Evolutionary conservation across 2,329 filamentous ascomycete species (phyloP).

Genomic region (Pseudocercospora vitis): DNA sequence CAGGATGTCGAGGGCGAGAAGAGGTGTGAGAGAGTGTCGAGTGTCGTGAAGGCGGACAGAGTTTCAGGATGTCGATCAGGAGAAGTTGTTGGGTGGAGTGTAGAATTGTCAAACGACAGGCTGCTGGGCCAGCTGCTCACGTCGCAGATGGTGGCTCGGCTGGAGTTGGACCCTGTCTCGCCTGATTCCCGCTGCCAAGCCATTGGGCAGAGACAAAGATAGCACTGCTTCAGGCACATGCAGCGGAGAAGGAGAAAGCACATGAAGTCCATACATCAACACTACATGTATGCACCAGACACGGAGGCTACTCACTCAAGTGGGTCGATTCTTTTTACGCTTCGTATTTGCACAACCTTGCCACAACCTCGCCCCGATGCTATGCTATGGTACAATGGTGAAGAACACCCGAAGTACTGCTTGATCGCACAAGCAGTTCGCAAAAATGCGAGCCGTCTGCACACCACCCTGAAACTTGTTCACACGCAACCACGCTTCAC

Average conservation of each 20-base stretch:
- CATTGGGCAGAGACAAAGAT: not conserved
- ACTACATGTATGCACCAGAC: not conserved
- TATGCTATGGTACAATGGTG: conserved; percentile 3
- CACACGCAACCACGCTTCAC: not conserved
- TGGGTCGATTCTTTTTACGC: not conserved
- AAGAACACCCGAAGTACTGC: not conserved
- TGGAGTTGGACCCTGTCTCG: conserved; percentile 12
- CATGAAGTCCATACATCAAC: too few relatives aligned
- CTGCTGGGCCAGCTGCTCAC: too few relatives aligned
- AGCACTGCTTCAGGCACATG: not conserved
- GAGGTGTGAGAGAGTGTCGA: not conserved
- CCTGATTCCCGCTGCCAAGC: conserved; percentile 1
- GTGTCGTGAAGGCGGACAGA: not conserved
- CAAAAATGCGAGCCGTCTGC: not conserved
- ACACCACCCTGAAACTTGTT: not conserved
- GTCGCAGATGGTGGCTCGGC: conserved; percentile 6
- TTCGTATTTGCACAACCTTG: conserved; percentile 1
- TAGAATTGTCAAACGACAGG: too few relatives aligned
- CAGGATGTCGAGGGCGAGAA: not conserved
- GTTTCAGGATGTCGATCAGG: conserved; percentile 11
- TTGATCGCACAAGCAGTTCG: not conserved
- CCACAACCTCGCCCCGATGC: conserved; percentile 1
- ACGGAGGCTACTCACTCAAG: too few relatives aligned
- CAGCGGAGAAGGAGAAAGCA: too few relatives aligned
- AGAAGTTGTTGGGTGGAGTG: conserved; percentile 7